Evolutionary conservation across 352 stramenopile genomes (phyloP), one percentile per base, ranked within the genome.

Genomic region (Phytophthora uliginosa): DNA sequence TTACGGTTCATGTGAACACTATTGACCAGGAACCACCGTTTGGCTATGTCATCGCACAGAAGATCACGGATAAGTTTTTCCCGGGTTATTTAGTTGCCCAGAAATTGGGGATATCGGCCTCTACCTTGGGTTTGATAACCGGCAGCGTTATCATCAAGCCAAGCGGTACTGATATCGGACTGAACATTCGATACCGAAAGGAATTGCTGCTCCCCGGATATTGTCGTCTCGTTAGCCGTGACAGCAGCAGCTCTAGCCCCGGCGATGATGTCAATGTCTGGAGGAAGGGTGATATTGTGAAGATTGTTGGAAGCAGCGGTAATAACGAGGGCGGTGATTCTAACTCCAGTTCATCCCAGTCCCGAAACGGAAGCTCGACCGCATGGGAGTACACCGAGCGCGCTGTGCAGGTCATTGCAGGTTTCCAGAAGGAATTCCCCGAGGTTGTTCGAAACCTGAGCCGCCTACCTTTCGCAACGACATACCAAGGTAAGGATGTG

Each of bases 321-420:
- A 66, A 86, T 17, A 59, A 56, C 12, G 73, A 70, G 12, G 47
- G 26, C 1, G 59, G 42, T 28, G 48, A 50, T 47, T 36, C 53
- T 15, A 66, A 56, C 36, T 66, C 47, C 3, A 42, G 58, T 12
- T 36, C 36, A 6, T 51, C 63, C 40, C 48, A 62, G 12, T 6
- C 38, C 22, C 61, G 50, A 54, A 75, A 73, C 65, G 63, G 69
- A 5, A 71, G 69, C 48, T 52, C 76, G 47, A 90, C 81, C 5
- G 81, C 78, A n/a, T 99, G 98, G 97, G 96, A 99, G 82, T 99
- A 99, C 80, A 98, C 97, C 4, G 93, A 98, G 54, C 97, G 95
- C 40, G 98, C 98, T 7, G 86, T 99, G 24, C 82, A 96, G 18
- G 87, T 99, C 40, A 88, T 99, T 53, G 86, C 92, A 10, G 91